A percentile compares a stretch with the other conserved stretches of the same genome.
These are phyloP conservation scores for Aleurites moluccanus DNA, from an alignment of 441 rosid genomes.

Conservation along the genomic window DNA sequence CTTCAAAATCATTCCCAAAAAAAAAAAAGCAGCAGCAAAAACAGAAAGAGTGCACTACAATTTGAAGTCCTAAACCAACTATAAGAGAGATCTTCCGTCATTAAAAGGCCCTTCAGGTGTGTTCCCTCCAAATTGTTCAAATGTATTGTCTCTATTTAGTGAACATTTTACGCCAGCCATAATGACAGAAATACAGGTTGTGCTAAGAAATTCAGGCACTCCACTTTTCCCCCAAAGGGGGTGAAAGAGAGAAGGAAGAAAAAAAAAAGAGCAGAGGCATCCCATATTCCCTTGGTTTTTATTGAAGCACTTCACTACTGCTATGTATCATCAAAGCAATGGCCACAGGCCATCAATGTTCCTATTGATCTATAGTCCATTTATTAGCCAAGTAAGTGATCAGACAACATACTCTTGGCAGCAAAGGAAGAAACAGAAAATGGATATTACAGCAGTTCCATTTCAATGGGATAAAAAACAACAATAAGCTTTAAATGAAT, in stretches of 20 bases:
- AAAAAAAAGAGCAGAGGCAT: no score
- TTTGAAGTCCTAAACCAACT: background rate
- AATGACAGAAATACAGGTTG: background rate
- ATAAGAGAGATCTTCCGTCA: no score
- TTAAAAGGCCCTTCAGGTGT: no score
- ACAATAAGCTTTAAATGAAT: background rate
- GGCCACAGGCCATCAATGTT: background rate
- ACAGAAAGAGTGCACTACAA: no score
- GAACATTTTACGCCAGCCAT: background rate
- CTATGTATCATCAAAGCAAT: no score
- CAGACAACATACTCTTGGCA: background rate
- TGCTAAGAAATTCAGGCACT: background rate
- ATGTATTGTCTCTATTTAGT: background rate
- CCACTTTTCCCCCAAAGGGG: background rate
- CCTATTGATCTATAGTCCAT: background rate
- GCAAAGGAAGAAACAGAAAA: background rate
- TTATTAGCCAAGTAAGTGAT: background rate
- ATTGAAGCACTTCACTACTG: background rate
- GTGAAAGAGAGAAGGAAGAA: background rate
- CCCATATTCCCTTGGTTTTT: background rate
- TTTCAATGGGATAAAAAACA: background rate
- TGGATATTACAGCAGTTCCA: background rate
- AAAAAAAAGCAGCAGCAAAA: no score
- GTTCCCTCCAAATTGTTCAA: background rate
- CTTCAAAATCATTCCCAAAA: no score